Conservation (phyloP, 2,329 filamentous ascomycete species). For the Xylariaceae sp. region DNA sequence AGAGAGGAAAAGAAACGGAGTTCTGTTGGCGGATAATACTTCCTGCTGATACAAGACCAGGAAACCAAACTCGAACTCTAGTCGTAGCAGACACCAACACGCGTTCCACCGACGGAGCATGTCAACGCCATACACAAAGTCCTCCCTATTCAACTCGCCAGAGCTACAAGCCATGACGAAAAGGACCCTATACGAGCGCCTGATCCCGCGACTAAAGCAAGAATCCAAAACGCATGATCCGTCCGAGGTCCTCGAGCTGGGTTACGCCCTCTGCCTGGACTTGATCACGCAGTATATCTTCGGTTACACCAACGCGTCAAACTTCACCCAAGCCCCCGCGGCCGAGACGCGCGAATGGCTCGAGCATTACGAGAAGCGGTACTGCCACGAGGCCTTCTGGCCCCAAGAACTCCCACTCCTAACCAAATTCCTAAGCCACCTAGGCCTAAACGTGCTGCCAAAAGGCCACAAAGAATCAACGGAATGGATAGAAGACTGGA, state of each 20-base stretch:
- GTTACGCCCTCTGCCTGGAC: constrained; percentile 4
- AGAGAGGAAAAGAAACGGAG: too few species aligned
- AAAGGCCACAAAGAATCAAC: background rate
- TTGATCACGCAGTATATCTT: constrained; percentile 8
- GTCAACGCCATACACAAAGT: constrained; percentile 4
- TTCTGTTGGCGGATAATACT: too few species aligned
- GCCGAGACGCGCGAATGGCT: background rate
- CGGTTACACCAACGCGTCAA: constrained; percentile 1
- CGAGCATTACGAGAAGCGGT: constrained; percentile 6
- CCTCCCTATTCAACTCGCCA: constrained; percentile 1
- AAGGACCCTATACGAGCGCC: background rate
- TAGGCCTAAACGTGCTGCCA: background rate
- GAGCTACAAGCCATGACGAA: background rate
- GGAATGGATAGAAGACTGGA: constrained; percentile 8
- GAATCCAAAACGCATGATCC: background rate
- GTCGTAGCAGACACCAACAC: background rate
- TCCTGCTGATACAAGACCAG: too few species aligned
- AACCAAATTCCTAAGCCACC: background rate
- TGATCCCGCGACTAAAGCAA: background rate
- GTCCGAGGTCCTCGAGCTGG: background rate
- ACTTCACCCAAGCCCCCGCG: background rate
- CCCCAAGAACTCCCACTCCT: constrained; percentile 3
- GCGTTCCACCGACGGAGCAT: background rate
- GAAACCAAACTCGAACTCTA: background rate
- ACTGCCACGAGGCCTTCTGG: constrained; percentile 6